These are phyloP conservation scores for Prunus salicina DNA, from an alignment of 306 rosid species.

Conservation along the genomic window DNA sequence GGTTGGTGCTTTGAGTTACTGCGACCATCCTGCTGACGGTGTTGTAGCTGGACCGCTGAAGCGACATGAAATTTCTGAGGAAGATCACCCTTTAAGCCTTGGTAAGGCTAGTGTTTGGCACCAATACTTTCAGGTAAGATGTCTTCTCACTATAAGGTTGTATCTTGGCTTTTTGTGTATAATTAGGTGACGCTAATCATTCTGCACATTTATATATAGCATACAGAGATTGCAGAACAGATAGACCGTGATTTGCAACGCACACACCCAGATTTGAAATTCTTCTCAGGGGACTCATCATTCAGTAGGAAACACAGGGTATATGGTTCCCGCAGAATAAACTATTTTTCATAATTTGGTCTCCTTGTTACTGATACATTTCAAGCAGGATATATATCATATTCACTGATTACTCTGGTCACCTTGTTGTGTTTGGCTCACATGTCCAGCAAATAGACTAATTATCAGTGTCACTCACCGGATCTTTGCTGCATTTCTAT, in stretches of 20 bases:
- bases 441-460: not conserved
- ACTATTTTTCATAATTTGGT: not conserved
- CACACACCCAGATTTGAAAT: slow-evolving; percentile 74
- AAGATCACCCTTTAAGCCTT: slow-evolving; percentile 83
- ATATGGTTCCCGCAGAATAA: slow-evolving; percentile 10
- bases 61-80: slow-evolving; percentile 57
- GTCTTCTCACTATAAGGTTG: slow-evolving; percentile 23
- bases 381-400: not conserved
- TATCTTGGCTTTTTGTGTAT: slow-evolving; percentile 6
- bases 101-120: slow-evolving; percentile 68
- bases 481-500: slow-evolving; percentile 17
- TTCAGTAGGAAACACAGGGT: slow-evolving; percentile 63
- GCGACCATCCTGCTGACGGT: slow-evolving; percentile 32
- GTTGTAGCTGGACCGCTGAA: slow-evolving; percentile 52
- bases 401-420: not conserved
- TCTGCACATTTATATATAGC: slow-evolving; percentile 35
- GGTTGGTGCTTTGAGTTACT: slow-evolving; percentile 30
- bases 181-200: not conserved
- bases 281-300: slow-evolving; percentile 68
- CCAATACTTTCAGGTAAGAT: slow-evolving; percentile 59
- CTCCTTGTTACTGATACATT: not conserved
- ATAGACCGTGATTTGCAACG: slow-evolving; percentile 77
- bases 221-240: slow-evolving; percentile 68
- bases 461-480: not conserved
- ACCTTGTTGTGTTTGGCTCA: not conserved